phyloP scores from a whole-genome alignment of 306 rosid genomes.

The Glycine tomentella region DNA sequence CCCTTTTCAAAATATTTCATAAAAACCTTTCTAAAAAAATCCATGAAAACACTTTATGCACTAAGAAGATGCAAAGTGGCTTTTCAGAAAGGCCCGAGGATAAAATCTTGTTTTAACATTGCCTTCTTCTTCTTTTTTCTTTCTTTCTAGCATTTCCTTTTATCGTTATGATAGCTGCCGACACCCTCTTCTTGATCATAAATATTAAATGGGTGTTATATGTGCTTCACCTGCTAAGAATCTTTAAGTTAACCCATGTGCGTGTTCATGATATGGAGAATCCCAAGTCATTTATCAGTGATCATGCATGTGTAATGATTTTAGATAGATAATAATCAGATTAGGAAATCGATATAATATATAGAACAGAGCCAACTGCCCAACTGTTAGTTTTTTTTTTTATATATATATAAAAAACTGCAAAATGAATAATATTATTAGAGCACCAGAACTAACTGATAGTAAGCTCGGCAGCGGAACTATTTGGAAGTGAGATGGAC shows the following conservation, averaged over 20 bases:
- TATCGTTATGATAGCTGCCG: slow-evolving; percentile 16
- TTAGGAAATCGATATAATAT: neutral
- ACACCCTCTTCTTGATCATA: slow-evolving; percentile 7
- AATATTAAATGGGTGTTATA: slow-evolving; percentile 19
- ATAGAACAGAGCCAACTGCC: neutral
- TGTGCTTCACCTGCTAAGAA: slow-evolving; percentile 40
- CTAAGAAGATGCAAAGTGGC: neutral
- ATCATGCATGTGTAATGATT: slow-evolving; percentile 43
- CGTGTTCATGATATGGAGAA: slow-evolving; percentile 30
- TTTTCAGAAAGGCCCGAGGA: neutral
- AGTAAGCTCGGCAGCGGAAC: no score
- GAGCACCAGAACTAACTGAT: neutral
- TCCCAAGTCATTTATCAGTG: slow-evolving; percentile 6
- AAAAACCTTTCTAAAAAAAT: neutral
- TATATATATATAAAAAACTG: no score
- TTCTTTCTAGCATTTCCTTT: no score
- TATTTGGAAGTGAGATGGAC: no score
- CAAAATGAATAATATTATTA: no score
- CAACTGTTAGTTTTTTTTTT: neutral
- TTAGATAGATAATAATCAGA: neutral
- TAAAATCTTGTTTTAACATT: neutral
- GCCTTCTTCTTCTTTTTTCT: no score
- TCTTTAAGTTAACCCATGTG: slow-evolving; percentile 50
- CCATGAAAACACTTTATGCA: neutral
- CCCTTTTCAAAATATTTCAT: neutral